phyloP scores from a whole-genome alignment of 495 filamentous ascomycete species.

The Tetracladium marchalianum region DNA sequence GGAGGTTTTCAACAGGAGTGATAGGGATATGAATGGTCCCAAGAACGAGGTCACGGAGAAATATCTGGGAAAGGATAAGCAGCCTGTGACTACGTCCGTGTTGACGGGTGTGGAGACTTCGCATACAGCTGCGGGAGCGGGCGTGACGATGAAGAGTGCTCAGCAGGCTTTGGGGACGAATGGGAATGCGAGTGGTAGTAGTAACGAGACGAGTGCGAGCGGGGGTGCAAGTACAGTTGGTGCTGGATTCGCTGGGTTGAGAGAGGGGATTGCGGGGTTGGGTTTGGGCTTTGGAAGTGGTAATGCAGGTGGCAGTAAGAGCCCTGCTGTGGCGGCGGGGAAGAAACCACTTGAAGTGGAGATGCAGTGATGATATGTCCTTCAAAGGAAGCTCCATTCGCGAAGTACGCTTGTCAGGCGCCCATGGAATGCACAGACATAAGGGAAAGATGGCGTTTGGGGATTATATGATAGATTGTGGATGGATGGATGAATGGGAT shows the following conservation, averaged over 20 bases:
- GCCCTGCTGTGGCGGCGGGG: neutral
- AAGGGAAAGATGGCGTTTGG: neutral
- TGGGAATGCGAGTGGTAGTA: neutral
- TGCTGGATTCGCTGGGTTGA: slow-evolving; percentile 23
- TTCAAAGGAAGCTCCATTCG: too few relatives aligned
- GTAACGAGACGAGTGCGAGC: too few relatives aligned
- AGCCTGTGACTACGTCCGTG: slow-evolving; percentile 1
- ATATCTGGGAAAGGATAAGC: slow-evolving; percentile 10
- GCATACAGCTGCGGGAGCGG: neutral
- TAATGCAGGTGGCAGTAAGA: slow-evolving; percentile 1
- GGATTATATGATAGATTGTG: neutral
- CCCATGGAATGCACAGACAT: slow-evolving; percentile 2
- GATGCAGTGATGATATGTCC: slow-evolving; percentile 19
- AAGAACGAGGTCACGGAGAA: slow-evolving; percentile 27
- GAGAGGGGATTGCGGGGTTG: slow-evolving; percentile 37
- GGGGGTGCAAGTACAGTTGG: neutral
- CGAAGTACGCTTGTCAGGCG: too few relatives aligned
- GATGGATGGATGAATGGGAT: too few relatives aligned
- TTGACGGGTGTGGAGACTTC: slow-evolving; percentile 17
- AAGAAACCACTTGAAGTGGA: slow-evolving; percentile 17
- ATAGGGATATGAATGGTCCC: slow-evolving; percentile 86
- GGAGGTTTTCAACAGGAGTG: slow-evolving; percentile 73
- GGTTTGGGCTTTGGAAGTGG: slow-evolving; percentile 24
- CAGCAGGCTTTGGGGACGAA: neutral
- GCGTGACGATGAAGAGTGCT: neutral